These are phyloP conservation scores for Chaetomium fimeti DNA, from an alignment of 495 filamentous ascomycete species.

Conservation along the genomic window DNA sequence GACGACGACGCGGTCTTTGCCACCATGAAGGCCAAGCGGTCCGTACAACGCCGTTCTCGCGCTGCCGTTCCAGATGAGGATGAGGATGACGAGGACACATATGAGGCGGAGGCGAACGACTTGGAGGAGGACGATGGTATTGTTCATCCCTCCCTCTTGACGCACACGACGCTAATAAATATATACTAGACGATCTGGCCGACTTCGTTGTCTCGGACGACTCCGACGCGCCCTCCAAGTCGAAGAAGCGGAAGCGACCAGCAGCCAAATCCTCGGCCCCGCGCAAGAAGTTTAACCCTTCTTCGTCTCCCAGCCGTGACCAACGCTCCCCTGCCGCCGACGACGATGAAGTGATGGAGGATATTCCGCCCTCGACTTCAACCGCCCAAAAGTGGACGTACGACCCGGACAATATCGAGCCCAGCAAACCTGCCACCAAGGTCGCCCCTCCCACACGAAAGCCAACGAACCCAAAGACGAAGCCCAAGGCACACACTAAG, in stretches of 20 bases:
- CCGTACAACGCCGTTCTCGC: constrained; percentile 36
- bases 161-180: constrained; percentile 14
- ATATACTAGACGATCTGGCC: constrained; percentile 61
- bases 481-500: constrained; percentile 67
- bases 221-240: constrained; percentile 59
- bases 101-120: constrained; percentile 55
- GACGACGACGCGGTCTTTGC: constrained; percentile 60
- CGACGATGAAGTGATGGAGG: constrained; percentile 48
- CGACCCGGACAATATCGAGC: constrained; percentile 70
- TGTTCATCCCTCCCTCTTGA: neutral
- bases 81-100: constrained; percentile 65
- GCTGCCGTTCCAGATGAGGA: constrained; percentile 49
- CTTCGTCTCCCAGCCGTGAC: constrained; percentile 40
- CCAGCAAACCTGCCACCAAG: constrained; percentile 49
- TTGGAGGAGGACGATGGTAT: constrained; percentile 60
- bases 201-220: constrained; percentile 89
- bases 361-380: constrained; percentile 54
- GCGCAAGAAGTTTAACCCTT: constrained; percentile 56
- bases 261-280: constrained; percentile 49
- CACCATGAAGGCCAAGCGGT: constrained; percentile 38
- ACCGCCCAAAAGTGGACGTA: constrained; percentile 84
- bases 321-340: constrained; percentile 7
- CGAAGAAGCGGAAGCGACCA: constrained; percentile 72
- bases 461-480: constrained; percentile 37
- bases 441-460: constrained; percentile 43